Conservation (phyloP, 257 asterid species). For the Echites panduratus region DNA sequence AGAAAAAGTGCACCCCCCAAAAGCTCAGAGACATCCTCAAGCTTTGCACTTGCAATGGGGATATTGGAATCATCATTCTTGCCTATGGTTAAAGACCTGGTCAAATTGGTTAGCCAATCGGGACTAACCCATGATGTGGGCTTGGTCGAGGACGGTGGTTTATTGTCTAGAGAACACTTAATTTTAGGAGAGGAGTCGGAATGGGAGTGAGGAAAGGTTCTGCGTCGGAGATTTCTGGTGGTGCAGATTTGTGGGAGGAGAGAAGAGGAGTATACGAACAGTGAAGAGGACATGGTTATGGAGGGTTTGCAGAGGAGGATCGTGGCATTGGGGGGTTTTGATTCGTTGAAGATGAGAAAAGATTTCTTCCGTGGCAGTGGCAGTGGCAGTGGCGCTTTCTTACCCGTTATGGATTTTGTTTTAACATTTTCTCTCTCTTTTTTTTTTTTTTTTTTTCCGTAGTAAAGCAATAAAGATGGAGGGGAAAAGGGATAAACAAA, state of each 20-base stretch:
- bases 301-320: not conserved
- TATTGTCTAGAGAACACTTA: constrained; percentile 39
- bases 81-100: constrained; percentile 54
- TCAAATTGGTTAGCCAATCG: constrained; percentile 75
- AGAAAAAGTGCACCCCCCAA: constrained; percentile 90
- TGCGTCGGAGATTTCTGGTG: constrained; percentile 12
- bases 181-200: constrained; percentile 21
- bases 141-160: constrained; percentile 33
- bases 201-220: constrained; percentile 14
- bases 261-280: constrained; percentile 30
- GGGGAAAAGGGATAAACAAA: too few species aligned
- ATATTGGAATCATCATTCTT: constrained; percentile 79
- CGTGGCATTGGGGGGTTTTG: not conserved
- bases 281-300: constrained; percentile 37
- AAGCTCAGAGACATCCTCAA: constrained; percentile 84
- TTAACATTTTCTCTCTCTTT: too few species aligned
- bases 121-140: constrained; percentile 86
- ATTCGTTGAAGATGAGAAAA: not conserved
- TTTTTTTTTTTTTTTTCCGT: too few species aligned
- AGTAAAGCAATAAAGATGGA: too few species aligned
- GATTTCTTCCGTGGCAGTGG: not conserved
- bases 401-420: not conserved
- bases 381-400: too few species aligned
- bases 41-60: constrained; percentile 73
- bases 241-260: constrained; percentile 19